These are phyloP conservation scores for Sporisorium iseilematis-ciliati DNA, from an alignment of 1,284 basidiomycete genomes.

Conservation along the genomic window DNA sequence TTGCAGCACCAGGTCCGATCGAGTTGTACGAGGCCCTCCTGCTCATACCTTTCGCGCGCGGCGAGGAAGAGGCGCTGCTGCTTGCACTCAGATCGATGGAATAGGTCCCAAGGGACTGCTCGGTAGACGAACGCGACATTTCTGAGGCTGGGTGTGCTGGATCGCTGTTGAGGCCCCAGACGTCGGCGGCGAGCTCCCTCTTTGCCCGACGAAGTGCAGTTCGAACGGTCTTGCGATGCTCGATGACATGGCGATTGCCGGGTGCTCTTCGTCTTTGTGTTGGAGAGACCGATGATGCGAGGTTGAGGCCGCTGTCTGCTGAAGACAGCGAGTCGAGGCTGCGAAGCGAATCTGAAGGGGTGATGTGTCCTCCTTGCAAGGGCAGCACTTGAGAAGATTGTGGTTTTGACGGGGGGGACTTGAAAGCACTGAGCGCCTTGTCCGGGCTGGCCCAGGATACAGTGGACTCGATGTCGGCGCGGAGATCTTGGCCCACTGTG, in stretches of 20 bases:
- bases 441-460: constrained; percentile 1
- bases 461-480: background rate
- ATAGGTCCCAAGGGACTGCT: constrained; percentile 37
- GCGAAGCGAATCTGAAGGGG: constrained; percentile 30
- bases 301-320: constrained; percentile 4
- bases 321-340: constrained; percentile 29
- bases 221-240: constrained; percentile 53
- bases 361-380: constrained; percentile 18
- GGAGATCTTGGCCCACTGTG: constrained; percentile 37
- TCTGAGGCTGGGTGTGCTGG: constrained; percentile 5
- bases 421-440: background rate
- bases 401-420: background rate
- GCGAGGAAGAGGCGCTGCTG: constrained; percentile 46
- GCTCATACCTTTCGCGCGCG: constrained; percentile 17
- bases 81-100: constrained; percentile 46
- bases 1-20: constrained; percentile 23
- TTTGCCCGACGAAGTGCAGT: constrained; percentile 46
- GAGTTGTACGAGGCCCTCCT: constrained; percentile 32
- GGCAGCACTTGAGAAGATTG: background rate
- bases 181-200: constrained; percentile 29
- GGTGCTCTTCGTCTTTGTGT: constrained; percentile 48
- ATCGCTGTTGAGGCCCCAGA: constrained; percentile 26
- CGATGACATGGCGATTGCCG: constrained; percentile 60
- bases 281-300: constrained; percentile 13
- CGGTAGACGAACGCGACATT: constrained; percentile 47